Percentiles rank a stretch among this genome's conserved stretches.
phyloP scores from a whole-genome alignment of 192 early-diverging fungal genomes.

The Lunasporangiospora selenospora region DNA sequence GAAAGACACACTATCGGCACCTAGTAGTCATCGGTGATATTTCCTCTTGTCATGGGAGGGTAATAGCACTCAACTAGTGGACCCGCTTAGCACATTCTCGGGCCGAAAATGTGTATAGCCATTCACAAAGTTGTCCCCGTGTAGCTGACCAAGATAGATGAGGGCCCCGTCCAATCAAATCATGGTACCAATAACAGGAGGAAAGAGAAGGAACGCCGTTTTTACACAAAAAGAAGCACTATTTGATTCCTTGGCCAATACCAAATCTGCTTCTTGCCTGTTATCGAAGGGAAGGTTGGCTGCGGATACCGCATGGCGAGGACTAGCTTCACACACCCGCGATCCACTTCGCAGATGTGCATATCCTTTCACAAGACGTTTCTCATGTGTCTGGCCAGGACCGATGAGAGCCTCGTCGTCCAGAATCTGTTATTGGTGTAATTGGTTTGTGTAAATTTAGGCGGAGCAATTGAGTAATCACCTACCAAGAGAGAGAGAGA shows the following conservation, averaged over 20 bases:
- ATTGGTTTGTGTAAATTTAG: too few relatives aligned
- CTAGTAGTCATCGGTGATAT: too few relatives aligned
- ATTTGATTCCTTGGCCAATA: not conserved
- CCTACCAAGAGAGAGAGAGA: too few relatives aligned
- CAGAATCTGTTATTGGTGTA: too few relatives aligned
- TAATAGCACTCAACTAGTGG: not conserved
- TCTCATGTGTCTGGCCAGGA: too few relatives aligned
- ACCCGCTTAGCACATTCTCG: conserved; percentile 5
- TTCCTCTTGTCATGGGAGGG: conserved; percentile 4
- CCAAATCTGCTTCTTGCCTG: too few relatives aligned
- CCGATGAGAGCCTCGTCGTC: too few relatives aligned
- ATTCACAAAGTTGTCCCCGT: not conserved
- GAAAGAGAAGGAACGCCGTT: conserved; percentile 8
- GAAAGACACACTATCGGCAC: conserved; percentile 6
- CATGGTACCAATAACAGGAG: not conserved
- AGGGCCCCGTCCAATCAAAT: conserved; percentile 9
- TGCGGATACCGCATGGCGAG: not conserved
- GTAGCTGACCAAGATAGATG: conserved; percentile 3
- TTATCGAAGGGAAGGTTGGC: not conserved
- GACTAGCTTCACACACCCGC: too few relatives aligned
- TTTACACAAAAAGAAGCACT: conserved; percentile 6
- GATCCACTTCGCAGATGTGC: too few relatives aligned
- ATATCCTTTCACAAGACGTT: too few relatives aligned
- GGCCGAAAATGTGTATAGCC: conserved; percentile 5
- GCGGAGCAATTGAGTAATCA: too few relatives aligned